These are phyloP conservation scores for Gaultheria prostrata DNA, from an alignment of 148 eudicot genomes.

Conservation along the genomic window DNA sequence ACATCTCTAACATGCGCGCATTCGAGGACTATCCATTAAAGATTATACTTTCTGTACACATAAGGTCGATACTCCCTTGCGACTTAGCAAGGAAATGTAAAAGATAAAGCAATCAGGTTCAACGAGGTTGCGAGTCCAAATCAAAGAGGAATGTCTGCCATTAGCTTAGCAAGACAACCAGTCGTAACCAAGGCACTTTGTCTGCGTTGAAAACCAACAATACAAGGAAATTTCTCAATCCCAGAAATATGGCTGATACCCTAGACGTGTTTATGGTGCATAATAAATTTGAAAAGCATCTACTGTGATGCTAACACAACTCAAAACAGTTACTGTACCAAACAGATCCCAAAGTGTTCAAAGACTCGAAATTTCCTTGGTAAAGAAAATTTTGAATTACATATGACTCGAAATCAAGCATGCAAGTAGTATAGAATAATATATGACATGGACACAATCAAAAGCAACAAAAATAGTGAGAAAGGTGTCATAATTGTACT, in stretches of 20 bases:
- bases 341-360: conserved; percentile 8
- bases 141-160: not conserved
- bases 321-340: not conserved
- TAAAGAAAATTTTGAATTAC: not conserved
- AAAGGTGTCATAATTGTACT: not conserved
- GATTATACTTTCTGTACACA: not conserved
- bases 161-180: not conserved
- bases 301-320: not conserved
- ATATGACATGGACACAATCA: not conserved
- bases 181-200: not conserved
- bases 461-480: not conserved
- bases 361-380: not conserved
- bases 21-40: not conserved
- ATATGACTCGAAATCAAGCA: not conserved
- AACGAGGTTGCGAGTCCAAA: not conserved
- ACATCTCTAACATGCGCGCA: not conserved
- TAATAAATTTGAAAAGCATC: not conserved
- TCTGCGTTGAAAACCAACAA: not conserved
- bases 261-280: not conserved
- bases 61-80: not conserved
- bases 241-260: not conserved
- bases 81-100: not conserved
- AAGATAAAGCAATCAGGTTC: not conserved
- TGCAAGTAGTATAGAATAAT: not conserved
- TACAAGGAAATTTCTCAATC: not conserved